A percentile compares a stretch with the other conserved stretches of the same genome.
Evolutionary conservation across 108 stramenopile species (phyloP).

Genomic region (Nannochloropsis oceanica): DNA sequence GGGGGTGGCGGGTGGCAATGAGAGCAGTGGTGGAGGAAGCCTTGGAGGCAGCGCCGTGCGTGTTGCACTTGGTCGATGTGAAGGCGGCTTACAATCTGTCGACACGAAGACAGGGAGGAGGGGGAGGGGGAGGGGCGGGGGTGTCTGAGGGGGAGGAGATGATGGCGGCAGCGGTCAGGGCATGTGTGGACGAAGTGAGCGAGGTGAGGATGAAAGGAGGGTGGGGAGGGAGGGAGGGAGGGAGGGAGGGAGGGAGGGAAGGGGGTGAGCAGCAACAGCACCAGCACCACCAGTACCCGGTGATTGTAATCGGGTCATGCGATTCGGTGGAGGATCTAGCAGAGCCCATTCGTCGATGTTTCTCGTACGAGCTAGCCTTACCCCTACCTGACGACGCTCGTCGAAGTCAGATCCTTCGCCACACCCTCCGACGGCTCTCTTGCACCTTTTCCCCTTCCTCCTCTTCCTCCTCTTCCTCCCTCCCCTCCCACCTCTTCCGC

Average conservation of each 20-base stretch:
- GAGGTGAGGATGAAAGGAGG: background rate
- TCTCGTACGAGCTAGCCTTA: slow-evolving; percentile 10
- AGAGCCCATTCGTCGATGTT: background rate
- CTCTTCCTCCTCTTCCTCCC: background rate
- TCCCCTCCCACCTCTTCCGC: background rate
- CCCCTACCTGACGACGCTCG: background rate
- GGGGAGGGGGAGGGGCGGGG: background rate
- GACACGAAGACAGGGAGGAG: background rate
- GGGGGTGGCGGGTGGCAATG: slow-evolving; percentile 1
- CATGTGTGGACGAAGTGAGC: slow-evolving; percentile 1
- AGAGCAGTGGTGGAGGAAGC: slow-evolving; percentile 12
- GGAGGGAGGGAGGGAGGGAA: background rate
- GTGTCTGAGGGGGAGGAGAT: slow-evolving; percentile 3
- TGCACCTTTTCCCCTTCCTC: background rate
- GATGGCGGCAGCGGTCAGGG: background rate
- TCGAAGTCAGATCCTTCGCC: too few relatives aligned
- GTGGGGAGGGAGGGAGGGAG: background rate
- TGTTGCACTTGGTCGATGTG: slow-evolving; percentile 1
- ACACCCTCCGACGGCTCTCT: background rate
- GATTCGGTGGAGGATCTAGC: slow-evolving; percentile 7
- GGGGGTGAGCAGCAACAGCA: background rate
- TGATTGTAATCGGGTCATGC: slow-evolving; percentile 1
- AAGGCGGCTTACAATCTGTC: background rate
- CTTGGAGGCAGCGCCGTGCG: slow-evolving; percentile 14
- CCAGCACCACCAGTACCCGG: background rate